Percentiles rank a stretch among this genome's conserved stretches.
Evolutionary conservation across 2,329 filamentous ascomycete genomes (phyloP).

Genomic region (Acrodontium crateriforme): DNA sequence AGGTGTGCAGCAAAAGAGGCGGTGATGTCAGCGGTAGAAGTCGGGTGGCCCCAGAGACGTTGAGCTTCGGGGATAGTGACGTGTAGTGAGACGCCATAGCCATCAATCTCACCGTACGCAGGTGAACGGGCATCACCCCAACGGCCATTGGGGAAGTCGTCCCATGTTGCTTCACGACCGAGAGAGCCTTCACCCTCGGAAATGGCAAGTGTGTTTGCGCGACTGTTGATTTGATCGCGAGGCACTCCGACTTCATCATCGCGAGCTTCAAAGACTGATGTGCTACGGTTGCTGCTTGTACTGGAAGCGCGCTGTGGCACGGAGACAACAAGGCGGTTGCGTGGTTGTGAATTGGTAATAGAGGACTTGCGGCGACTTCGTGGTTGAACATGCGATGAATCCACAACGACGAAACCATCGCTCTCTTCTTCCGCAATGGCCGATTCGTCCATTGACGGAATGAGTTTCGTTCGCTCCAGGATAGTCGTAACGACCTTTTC

Average conservation of each 20-base stretch:
- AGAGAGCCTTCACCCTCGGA: slow-evolving; percentile 84
- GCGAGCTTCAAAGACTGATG: slow-evolving; percentile 47
- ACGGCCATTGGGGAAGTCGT: slow-evolving; percentile 91
- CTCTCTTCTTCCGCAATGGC: slow-evolving; percentile 15
- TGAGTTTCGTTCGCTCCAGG: slow-evolving; percentile 70
- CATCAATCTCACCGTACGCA: slow-evolving; percentile 91
- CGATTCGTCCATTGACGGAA: slow-evolving; percentile 44
- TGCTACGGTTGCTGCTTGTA: slow-evolving; percentile 37
- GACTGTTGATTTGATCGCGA: slow-evolving; percentile 51
- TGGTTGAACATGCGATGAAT: slow-evolving; percentile 32
- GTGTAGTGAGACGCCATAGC: slow-evolving; percentile 93
- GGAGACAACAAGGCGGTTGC: slow-evolving; percentile 70
- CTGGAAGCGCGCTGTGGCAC: slow-evolving; percentile 40
- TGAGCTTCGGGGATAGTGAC: slow-evolving; percentile 76
- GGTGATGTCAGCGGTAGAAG: slow-evolving; percentile 56
- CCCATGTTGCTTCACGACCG: slow-evolving; percentile 93
- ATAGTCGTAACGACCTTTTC: slow-evolving; percentile 95
- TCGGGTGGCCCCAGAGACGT: slow-evolving; percentile 71
- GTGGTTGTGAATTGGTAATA: slow-evolving; percentile 68
- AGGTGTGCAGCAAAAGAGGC: slow-evolving; percentile 70
- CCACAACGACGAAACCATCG: slow-evolving; percentile 28
- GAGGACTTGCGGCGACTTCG: slow-evolving; percentile 49
- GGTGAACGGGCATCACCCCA: slow-evolving; percentile 90
- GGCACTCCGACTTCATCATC: slow-evolving; percentile 68
- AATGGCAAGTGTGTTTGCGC: slow-evolving; percentile 78